Conservation (phyloP, 148 eudicot genomes). For the Silene latifolia region DNA sequence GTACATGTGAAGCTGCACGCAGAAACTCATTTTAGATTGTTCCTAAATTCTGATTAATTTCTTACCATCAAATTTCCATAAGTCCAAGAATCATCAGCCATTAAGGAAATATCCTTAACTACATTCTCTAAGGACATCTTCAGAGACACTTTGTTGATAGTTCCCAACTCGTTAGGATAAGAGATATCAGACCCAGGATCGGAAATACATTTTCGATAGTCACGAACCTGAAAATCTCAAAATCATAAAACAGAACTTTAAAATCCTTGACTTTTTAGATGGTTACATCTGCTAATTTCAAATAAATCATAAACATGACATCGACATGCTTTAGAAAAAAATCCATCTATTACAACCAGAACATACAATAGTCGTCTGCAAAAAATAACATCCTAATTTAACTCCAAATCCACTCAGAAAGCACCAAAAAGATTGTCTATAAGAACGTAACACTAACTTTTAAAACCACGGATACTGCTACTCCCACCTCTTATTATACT, state of each 20-base stretch:
- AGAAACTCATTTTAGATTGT: not conserved
- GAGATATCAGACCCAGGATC: conserved; percentile 41
- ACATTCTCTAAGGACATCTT: conserved; percentile 91
- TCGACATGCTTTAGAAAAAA: not conserved
- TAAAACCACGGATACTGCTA: too few relatives aligned
- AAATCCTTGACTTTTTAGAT: not conserved
- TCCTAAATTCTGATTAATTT: not conserved
- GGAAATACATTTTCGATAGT: conserved; percentile 64
- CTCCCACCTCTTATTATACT: not conserved
- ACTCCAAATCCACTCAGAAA: too few relatives aligned
- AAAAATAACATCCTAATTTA: too few relatives aligned
- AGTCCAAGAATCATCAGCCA: conserved; percentile 83
- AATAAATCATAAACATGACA: not conserved
- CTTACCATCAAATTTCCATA: conserved; percentile 96
- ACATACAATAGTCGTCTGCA: too few relatives aligned
- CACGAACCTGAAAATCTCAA: conserved; percentile 60
- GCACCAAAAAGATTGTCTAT: too few relatives aligned
- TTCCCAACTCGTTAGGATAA: conserved; percentile 43
- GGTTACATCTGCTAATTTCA: not conserved
- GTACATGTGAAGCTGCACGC: not conserved
- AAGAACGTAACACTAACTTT: too few relatives aligned
- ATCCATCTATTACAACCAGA: too few relatives aligned
- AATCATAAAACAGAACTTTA: conserved; percentile 1
- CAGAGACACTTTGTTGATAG: conserved; percentile 54
- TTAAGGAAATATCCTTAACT: conserved; percentile 82